Evolutionary conservation across 2,329 filamentous ascomycete genomes (phyloP).

Genomic region (Teratosphaeria epicoccoides): DNA sequence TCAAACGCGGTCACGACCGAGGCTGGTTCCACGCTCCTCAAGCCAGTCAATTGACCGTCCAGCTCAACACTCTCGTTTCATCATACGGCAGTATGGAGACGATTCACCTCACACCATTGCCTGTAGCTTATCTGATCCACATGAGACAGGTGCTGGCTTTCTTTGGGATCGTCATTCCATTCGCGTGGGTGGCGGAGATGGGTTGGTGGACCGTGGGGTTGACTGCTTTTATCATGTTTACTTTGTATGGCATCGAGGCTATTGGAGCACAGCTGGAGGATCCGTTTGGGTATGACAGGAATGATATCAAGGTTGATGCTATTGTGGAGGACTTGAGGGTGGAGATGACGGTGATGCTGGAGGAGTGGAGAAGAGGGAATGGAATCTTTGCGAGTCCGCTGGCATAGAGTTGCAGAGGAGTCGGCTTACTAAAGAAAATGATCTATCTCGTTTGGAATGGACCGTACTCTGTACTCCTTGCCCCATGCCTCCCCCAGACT

Average conservation of each 20-base stretch:
- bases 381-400: constrained; percentile 8
- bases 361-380: constrained; percentile 43
- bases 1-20: constrained; percentile 44
- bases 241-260: constrained; percentile 53
- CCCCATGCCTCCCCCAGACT: not conserved
- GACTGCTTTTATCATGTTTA: constrained; percentile 51
- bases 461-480: not conserved
- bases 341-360: constrained; percentile 48
- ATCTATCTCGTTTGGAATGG: not conserved
- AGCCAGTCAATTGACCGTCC: constrained; percentile 46
- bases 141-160: constrained; percentile 53
- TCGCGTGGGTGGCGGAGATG: constrained; percentile 53
- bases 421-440: no score
- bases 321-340: constrained; percentile 50
- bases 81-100: constrained; percentile 56
- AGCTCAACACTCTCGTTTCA: constrained; percentile 46
- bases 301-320: constrained; percentile 58
- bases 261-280: constrained; percentile 56
- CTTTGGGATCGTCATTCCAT: constrained; percentile 50
- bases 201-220: constrained; percentile 52
- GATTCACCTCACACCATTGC: constrained; percentile 53
- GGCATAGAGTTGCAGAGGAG: not conserved
- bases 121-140: constrained; percentile 55
- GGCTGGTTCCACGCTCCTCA: constrained; percentile 52
- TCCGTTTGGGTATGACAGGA: constrained; percentile 55